These are phyloP conservation scores for Mycena latifolia DNA, from an alignment of 768 basidiomycete genomes.

Conservation along the genomic window DNA sequence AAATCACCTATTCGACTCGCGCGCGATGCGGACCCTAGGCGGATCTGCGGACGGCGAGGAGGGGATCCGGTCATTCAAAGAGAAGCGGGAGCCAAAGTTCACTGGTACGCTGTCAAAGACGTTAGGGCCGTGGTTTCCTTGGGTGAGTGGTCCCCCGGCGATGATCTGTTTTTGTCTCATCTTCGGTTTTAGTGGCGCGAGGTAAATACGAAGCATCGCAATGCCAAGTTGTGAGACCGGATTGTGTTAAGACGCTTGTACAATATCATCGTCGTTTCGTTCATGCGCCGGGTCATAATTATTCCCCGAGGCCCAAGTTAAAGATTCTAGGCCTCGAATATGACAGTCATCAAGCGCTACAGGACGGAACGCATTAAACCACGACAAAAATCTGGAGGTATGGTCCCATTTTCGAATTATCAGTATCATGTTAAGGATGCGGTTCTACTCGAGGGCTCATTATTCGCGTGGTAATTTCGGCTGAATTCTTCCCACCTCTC, in stretches of 20 bases:
- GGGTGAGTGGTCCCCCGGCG: slow-evolving; percentile 52
- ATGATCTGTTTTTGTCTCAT: background rate
- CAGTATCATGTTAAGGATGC: too few relatives aligned
- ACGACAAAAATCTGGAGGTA: too few relatives aligned
- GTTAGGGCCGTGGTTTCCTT: slow-evolving; percentile 60
- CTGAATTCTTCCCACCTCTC: background rate
- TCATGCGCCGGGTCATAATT: too few relatives aligned
- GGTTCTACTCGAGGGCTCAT: too few relatives aligned
- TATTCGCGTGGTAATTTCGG: background rate
- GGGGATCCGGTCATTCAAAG: slow-evolving; percentile 62
- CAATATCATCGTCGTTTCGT: background rate
- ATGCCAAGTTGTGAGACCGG: slow-evolving; percentile 42
- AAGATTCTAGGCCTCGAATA: too few relatives aligned
- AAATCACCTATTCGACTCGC: slow-evolving; percentile 66
- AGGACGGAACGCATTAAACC: too few relatives aligned
- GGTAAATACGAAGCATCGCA: slow-evolving; percentile 48
- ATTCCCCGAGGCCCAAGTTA: too few relatives aligned
- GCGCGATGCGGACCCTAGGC: slow-evolving; percentile 56
- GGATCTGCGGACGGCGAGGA: slow-evolving; percentile 57
- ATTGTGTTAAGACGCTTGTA: background rate
- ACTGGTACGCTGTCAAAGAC: slow-evolving; percentile 57
- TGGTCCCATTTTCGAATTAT: too few relatives aligned
- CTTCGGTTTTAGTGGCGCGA: slow-evolving; percentile 51
- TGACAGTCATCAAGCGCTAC: too few relatives aligned
- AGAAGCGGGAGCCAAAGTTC: slow-evolving; percentile 60